Percentiles rank a stretch among this genome's conserved stretches.
Evolutionary conservation across 2,329 filamentous ascomycete genomes (phyloP).

Genomic region (Colletotrichum sp.): DNA sequence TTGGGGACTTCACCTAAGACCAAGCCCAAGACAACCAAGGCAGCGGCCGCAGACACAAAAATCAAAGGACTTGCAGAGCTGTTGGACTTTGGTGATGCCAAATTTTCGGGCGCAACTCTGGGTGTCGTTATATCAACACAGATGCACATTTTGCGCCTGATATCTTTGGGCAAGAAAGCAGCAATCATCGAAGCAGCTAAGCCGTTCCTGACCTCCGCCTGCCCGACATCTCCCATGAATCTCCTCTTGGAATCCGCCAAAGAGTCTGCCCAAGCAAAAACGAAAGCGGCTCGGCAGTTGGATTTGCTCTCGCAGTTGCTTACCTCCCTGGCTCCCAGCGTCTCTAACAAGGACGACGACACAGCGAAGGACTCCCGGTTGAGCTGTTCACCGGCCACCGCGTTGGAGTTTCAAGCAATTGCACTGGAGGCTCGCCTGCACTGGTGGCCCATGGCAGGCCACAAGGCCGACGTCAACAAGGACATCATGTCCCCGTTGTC

Average conservation of each 20-base stretch:
- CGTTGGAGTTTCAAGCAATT: constrained; percentile 68
- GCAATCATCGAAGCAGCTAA: constrained; percentile 62
- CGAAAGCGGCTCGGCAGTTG: constrained; percentile 69
- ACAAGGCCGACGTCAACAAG: constrained; percentile 64
- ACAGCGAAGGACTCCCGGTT: constrained; percentile 57
- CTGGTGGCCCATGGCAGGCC: constrained; percentile 70
- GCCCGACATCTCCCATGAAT: constrained; percentile 61
- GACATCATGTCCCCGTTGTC: constrained; percentile 71
- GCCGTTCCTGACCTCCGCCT: constrained; percentile 57
- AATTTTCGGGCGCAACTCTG: constrained; percentile 49
- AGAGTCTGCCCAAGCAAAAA: constrained; percentile 47
- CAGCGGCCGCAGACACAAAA: background rate
- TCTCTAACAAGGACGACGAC: constrained; percentile 68
- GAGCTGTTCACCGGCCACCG: constrained; percentile 60
- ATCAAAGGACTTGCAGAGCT: constrained; percentile 61
- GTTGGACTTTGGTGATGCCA: constrained; percentile 61
- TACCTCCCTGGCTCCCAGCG: constrained; percentile 69
- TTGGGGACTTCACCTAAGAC: background rate
- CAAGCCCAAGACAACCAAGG: background rate
- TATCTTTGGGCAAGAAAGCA: constrained; percentile 65
- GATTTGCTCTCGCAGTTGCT: constrained; percentile 70
- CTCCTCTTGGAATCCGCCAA: constrained; percentile 57
- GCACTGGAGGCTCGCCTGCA: constrained; percentile 66
- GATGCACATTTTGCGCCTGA: constrained; percentile 66
- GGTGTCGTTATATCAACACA: constrained; percentile 68